Percentiles rank a stretch among this genome's conserved stretches.
These are phyloP conservation scores for Claviceps purpurea DNA, from an alignment of 2,329 filamentous ascomycete genomes.

Conservation along the genomic window DNA sequence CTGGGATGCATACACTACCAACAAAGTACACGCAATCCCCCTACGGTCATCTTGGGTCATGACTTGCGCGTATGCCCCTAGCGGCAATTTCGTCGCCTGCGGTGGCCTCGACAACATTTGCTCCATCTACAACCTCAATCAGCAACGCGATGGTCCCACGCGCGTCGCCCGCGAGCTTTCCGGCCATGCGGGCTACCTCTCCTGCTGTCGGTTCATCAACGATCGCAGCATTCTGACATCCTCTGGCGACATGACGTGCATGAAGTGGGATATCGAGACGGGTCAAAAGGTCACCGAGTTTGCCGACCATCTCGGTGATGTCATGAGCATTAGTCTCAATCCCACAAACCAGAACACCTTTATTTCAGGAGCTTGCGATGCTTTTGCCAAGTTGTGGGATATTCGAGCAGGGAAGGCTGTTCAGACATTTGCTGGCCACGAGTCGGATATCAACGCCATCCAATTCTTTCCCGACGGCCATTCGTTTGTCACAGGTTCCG, in stretches of 20 bases:
- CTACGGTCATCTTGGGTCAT: conserved; percentile 98
- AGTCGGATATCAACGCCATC: conserved; percentile 98
- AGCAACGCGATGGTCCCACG: conserved; percentile 86
- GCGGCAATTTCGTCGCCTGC: conserved; percentile 95
- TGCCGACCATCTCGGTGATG: conserved; percentile 92
- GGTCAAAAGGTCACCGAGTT: conserved; percentile 96
- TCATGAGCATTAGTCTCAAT: conserved; percentile 99
- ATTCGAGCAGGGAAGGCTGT: conserved; percentile 96
- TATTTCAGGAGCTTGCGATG: conserved; percentile 97
- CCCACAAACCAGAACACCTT: conserved; percentile 98
- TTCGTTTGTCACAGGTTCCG: conserved; percentile 93
- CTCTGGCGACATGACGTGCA: conserved; percentile 98
- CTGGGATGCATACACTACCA: conserved; percentile 98
- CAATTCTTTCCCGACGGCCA: conserved; percentile 99
- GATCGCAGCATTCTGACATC: conserved; percentile 96
- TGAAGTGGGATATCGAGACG: conserved; percentile 99
- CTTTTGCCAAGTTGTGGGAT: conserved; percentile 98
- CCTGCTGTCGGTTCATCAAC: conserved; percentile 98
- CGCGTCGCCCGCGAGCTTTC: conserved; percentile 91
- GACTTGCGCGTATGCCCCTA: conserved; percentile 98
- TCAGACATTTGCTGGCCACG: conserved; percentile 95
- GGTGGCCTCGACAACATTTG: conserved; percentile 99
- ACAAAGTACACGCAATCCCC: conserved; percentile 98
- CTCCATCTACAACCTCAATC: conserved; percentile 98
- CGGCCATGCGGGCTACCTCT: conserved; percentile 92